Conservation (phyloP, 2,329 filamentous ascomycete species). For the Thielaviopsis musarum region DNA sequence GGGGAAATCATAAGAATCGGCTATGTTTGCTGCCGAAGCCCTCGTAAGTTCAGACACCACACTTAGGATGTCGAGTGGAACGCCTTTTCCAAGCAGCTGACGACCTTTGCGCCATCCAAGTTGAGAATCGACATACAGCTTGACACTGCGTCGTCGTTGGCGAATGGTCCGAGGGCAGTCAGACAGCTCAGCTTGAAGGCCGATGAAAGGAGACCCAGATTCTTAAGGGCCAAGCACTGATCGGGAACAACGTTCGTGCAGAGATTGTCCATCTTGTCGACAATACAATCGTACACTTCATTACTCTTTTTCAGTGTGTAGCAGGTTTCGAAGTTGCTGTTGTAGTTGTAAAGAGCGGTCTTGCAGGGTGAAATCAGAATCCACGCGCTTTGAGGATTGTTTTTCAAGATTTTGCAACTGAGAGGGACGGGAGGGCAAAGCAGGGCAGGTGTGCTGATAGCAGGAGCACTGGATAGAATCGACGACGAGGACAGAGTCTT, state of each 20-base stretch:
- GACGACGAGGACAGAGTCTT: neutral
- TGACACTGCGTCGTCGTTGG: neutral
- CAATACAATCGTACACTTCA: slow-evolving; percentile 4
- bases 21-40: neutral
- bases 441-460: neutral
- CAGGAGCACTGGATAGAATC: neutral
- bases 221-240: neutral
- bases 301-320: neutral
- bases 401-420: slow-evolving; percentile 2
- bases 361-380: neutral
- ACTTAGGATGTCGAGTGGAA: neutral
- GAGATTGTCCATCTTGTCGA: neutral
- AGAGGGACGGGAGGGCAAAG: slow-evolving; percentile 1
- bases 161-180: slow-evolving; percentile 4
- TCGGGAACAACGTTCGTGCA: slow-evolving; percentile 1
- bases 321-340: neutral
- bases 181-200: neutral
- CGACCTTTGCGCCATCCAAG: neutral
- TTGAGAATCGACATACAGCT: slow-evolving; percentile 1
- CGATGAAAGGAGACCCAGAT: neutral
- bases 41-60: neutral
- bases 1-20: neutral
- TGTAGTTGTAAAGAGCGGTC: slow-evolving; percentile 1
- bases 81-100: slow-evolving; percentile 4
- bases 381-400: neutral